Conservation (phyloP, 495 filamentous ascomycete genomes). For the Aspergillus olivimuriae region DNA sequence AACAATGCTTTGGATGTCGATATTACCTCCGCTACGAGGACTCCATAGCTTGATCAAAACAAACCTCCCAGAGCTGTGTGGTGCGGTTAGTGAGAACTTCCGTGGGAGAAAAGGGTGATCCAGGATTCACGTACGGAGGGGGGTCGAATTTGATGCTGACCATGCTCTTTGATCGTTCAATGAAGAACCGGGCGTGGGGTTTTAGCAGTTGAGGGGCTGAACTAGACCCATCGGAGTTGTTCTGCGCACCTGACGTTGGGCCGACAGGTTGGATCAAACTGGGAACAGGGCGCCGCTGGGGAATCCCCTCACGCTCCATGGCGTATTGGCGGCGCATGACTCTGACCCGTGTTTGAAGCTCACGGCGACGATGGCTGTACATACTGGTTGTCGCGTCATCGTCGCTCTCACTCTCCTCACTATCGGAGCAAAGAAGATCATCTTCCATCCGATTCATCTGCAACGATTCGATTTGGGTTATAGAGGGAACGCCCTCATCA, state of each 20-base stretch:
- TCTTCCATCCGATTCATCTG: slow-evolving; percentile 23
- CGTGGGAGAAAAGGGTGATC: neutral
- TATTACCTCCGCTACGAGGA: slow-evolving; percentile 58
- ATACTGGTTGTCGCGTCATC: slow-evolving; percentile 18
- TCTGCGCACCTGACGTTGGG: slow-evolving; percentile 4
- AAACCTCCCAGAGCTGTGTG: slow-evolving; percentile 56
- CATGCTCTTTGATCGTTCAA: slow-evolving; percentile 71
- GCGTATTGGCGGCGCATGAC: slow-evolving; percentile 19
- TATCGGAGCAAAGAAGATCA: slow-evolving; percentile 39
- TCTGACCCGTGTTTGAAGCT: slow-evolving; percentile 20
- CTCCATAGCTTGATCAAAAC: slow-evolving; percentile 85
- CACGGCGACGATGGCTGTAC: slow-evolving; percentile 25
- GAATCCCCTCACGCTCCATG: slow-evolving; percentile 11
- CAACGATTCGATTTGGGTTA: slow-evolving; percentile 21
- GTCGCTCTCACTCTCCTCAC: slow-evolving; percentile 47
- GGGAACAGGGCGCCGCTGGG: slow-evolving; percentile 19
- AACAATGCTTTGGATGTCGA: slow-evolving; percentile 79
- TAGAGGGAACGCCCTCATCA: slow-evolving; percentile 9
- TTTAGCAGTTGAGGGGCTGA: slow-evolving; percentile 49
- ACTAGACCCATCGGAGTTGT: neutral
- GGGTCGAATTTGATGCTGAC: slow-evolving; percentile 87
- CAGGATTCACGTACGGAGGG: slow-evolving; percentile 55
- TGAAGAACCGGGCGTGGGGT: slow-evolving; percentile 73
- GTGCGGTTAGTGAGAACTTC: slow-evolving; percentile 6
- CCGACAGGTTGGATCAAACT: slow-evolving; percentile 23